phyloP scores from a whole-genome alignment of 352 stramenopile genomes.

The Blastocystis sp. region DNA sequence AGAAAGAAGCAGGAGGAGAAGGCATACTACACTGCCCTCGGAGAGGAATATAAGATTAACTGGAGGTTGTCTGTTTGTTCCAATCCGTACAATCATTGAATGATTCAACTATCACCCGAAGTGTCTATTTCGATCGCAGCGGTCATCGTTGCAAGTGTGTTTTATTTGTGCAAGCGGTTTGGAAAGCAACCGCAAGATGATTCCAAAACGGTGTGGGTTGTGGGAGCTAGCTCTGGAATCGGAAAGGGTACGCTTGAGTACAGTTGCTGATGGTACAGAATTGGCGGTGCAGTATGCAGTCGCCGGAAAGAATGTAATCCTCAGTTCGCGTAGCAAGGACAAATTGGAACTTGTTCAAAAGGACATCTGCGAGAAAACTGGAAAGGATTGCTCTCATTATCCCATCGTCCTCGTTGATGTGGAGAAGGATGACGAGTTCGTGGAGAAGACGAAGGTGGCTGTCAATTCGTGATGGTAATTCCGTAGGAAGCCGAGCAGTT shows the following conservation, averaged over 20 bases:
- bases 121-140: neutral
- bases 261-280: neutral
- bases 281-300: slow-evolving; percentile 30
- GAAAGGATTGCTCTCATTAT: neutral
- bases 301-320: slow-evolving; percentile 36
- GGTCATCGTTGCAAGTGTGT: neutral
- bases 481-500: neutral
- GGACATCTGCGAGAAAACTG: neutral
- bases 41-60: slow-evolving; percentile 53
- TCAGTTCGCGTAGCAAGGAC: slow-evolving; percentile 24
- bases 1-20: slow-evolving; percentile 19
- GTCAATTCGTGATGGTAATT: neutral
- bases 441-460: neutral
- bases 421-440: slow-evolving; percentile 40
- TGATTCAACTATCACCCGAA: neutral
- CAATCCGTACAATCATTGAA: neutral
- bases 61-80: slow-evolving; percentile 48
- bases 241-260: slow-evolving; percentile 12
- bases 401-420: slow-evolving; percentile 43
- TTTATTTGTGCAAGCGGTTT: neutral
- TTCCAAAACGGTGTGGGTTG: slow-evolving; percentile 39
- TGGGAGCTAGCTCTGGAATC: slow-evolving; percentile 55
- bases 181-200: neutral
- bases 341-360: neutral
- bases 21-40: neutral